Base-by-base conservation (phyloP, 805 yeast species). In the Wickerhamiella sorbophila region DNA sequence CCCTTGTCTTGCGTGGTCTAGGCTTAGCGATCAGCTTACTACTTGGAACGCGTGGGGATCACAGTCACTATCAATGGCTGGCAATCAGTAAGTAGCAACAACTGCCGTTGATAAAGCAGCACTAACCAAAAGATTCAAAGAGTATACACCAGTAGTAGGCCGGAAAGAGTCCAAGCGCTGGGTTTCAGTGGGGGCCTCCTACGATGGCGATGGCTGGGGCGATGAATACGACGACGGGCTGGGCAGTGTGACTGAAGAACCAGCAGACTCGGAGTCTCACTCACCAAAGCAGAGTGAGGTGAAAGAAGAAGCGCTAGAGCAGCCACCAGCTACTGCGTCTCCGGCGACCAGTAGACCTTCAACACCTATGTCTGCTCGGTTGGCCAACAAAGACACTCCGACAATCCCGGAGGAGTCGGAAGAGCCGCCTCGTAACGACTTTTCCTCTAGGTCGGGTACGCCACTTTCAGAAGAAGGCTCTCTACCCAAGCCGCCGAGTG, bases 201-300 rank as follows among this genome's bases (percentile, higher is more conserved):
- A 60, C 42, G 64, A 60, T 24, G 64, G 63, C 4, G 61, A 58
- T 38, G 64, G 56, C 35, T 60, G 60, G 61, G 61, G 58, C 15
- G 59, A 56, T 21, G 59, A 54, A 24, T 52, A 56, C 38, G 59
- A 51, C 34, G 49, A 48, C 32, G 33, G 21, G 31, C 19, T 33
- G 38, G 34, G 38, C 21, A 24, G 26, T 20, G 37, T 41, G 18
- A 18, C 26, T 8, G 29, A 33, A 20, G 46, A 31, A 4, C 33
- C 20, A 12, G 47, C 44, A 19, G 42, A 37, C 29, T 41, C 17
- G 33, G 44, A 41, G 32, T 10, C 15, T 6, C 50, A 27, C 31
- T 35, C 32, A 39, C 49, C 10, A 36, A 39, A 18, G 36, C 43
- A n/a, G 36, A 38, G 4, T 12, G 34, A 36, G 5, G 14, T 20